Evolutionary conservation across 2,329 filamentous ascomycete species (phyloP), one percentile per base, ranked within the genome.

Genomic region (Trichophyton equinum): DNA sequence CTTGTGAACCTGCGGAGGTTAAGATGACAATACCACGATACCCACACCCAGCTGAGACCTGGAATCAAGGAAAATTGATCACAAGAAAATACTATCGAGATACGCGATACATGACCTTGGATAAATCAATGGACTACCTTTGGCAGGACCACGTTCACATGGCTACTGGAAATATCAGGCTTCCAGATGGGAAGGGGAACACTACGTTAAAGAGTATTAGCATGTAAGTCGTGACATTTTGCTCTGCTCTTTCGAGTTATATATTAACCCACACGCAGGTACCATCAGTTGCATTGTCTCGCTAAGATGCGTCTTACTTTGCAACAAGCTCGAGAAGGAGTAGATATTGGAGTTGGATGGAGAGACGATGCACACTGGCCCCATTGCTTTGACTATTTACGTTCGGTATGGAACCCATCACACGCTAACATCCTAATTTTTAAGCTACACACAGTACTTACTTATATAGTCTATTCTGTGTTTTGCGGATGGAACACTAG

Each of bases 361-460:
- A 25, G 33, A 20, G 60, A 61, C 20, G 38, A 61, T 22, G 18
- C 40, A 11, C 60, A 61, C 42, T 61, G 57, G 60, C 60, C 60
- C 27, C 60, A 61, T 59, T 61, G 60, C 42, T 47, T 61, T 36
- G 56, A 60, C 42, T 61, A 61, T 18, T 13, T 61, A 22, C 60
- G 57, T 5, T 53, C 20, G 33, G 18, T 56, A 56, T 20, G 42
- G 15, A 18, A 8, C 42, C n/a, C 15, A 9, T 30, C 27, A 30
- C 27, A 7, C 27, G 6, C 6, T 30, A 30, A 30, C 6, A 30
- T 30, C 1, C 5, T 22, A 22, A 46, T 20, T 46, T 4, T 47
- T 22, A 7, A 11, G 9, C 3, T 3, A 11, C 9, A 11, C 18
- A 11, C 20, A 11, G 25, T 47, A 11, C 44, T 47, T 18, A 47